phyloP scores from a whole-genome alignment of 2,329 filamentous ascomycete species.

The Pestalotiopsis fici region DNA sequence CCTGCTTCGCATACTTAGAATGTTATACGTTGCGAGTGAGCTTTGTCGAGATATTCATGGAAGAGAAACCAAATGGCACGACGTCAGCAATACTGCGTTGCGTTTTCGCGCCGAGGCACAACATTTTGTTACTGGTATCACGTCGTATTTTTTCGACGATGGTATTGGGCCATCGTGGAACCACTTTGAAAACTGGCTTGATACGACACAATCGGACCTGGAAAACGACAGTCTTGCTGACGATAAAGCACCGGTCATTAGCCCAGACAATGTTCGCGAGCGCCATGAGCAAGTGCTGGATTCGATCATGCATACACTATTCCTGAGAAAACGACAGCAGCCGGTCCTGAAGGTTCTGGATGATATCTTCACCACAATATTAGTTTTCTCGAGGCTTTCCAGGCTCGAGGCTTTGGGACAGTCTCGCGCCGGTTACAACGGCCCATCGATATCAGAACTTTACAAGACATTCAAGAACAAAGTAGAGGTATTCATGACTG shows the following conservation, averaged over 20 bases:
- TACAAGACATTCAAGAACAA: conserved; percentile 72
- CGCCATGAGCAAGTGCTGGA: conserved; percentile 76
- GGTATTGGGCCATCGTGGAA: conserved; percentile 76
- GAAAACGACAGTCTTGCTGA: conserved; percentile 36
- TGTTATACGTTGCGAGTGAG: conserved; percentile 74
- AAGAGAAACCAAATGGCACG: conserved; percentile 32
- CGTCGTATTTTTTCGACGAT: conserved; percentile 78
- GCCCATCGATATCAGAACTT: conserved; percentile 40
- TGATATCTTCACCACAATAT: conserved; percentile 72
- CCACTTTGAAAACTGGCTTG: conserved; percentile 66
- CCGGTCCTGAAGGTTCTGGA: conserved; percentile 74
- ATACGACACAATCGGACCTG: conserved; percentile 61
- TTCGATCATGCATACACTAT: conserved; percentile 70
- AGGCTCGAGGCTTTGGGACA: conserved; percentile 41
- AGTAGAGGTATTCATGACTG: conserved; percentile 72
- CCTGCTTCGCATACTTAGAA: conserved; percentile 73
- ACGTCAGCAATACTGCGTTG: conserved; percentile 42
- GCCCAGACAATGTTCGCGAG: conserved; percentile 67
- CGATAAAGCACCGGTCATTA: conserved; percentile 36
- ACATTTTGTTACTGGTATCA: conserved; percentile 74
- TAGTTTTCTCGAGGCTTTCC: conserved; percentile 65
- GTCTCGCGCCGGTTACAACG: conserved; percentile 24
- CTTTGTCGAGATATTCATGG: conserved; percentile 60
- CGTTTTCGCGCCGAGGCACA: conserved; percentile 76
- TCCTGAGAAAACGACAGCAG: conserved; percentile 74